Evolutionary conservation across 805 yeast genomes (phyloP).

Genomic region (Kregervanrija fluxuum): DNA sequence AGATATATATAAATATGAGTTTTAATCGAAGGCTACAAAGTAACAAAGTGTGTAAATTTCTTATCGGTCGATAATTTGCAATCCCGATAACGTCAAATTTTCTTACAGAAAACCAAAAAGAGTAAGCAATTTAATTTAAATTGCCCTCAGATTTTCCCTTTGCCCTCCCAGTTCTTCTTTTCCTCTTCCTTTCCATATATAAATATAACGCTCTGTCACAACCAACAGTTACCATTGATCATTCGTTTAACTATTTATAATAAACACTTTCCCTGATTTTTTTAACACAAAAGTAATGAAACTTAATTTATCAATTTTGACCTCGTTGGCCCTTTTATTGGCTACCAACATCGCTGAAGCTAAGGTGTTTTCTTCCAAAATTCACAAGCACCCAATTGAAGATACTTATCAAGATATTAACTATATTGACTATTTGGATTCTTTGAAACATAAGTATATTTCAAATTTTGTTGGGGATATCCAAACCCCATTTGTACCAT

Average conservation of each 20-base stretch:
- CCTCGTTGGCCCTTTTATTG: slow-evolving; percentile 36
- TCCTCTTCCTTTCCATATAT: background rate
- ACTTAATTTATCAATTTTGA: slow-evolving; percentile 30
- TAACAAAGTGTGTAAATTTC: no score
- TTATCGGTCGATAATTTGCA: no score
- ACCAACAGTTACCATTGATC: background rate
- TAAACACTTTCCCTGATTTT: no score
- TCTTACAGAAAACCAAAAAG: no score
- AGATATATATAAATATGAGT: no score
- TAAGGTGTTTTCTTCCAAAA: slow-evolving; percentile 38
- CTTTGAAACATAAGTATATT: slow-evolving; percentile 43
- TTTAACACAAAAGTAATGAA: slow-evolving; percentile 13
- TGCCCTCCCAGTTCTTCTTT: background rate
- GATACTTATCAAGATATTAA: slow-evolving; percentile 39
- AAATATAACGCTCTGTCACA: background rate
- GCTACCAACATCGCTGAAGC: slow-evolving; percentile 31
- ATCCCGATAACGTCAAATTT: no score
- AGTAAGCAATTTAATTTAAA: no score
- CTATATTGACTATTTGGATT: slow-evolving; percentile 40
- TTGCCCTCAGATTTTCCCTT: background rate
- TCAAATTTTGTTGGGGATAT: slow-evolving; percentile 12
- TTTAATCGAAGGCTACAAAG: no score
- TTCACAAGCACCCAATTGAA: slow-evolving; percentile 40
- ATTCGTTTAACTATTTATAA: no score
- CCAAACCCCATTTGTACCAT: slow-evolving; percentile 35